These are phyloP conservation scores for Aspergillus biplanus DNA, from an alignment of 495 filamentous ascomycete species.

Conservation along the genomic window DNA sequence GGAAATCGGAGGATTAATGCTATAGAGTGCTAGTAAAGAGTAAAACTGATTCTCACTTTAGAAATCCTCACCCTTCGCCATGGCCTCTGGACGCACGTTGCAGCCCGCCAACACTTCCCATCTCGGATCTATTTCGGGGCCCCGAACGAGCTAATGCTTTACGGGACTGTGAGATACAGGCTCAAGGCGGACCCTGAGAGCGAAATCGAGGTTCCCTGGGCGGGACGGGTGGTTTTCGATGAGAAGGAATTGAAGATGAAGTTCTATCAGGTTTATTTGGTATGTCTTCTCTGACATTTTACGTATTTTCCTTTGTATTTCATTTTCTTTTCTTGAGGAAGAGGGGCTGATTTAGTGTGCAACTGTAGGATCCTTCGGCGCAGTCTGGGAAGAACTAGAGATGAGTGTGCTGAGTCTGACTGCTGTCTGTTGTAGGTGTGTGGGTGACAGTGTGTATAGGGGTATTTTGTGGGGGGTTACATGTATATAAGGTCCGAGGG, in stretches of 20 bases:
- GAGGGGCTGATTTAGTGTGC: conserved; percentile 1
- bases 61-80: conserved; percentile 59
- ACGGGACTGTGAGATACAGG: conserved; percentile 59
- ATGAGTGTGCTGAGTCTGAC: background rate
- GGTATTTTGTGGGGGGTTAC: background rate
- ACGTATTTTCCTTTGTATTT: conserved; percentile 21
- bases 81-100: conserved; percentile 60
- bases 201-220: conserved; percentile 53
- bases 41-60: conserved; percentile 20
- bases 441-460: background rate
- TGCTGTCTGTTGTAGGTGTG: background rate
- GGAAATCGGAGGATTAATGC: too few species aligned
- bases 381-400: conserved; percentile 44
- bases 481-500: background rate
- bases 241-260: conserved; percentile 56
- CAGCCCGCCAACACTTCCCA: conserved; percentile 52
- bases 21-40: too few species aligned
- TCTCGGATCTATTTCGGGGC: conserved; percentile 57
- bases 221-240: conserved; percentile 57
- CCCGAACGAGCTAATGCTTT: conserved; percentile 62
- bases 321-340: conserved; percentile 1
- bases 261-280: conserved; percentile 71
- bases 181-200: conserved; percentile 52
- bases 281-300: conserved; percentile 36
- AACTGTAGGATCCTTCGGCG: conserved; percentile 40